phyloP scores from a whole-genome alignment of 257 asterid genomes.

The Forsythia suspensa region DNA sequence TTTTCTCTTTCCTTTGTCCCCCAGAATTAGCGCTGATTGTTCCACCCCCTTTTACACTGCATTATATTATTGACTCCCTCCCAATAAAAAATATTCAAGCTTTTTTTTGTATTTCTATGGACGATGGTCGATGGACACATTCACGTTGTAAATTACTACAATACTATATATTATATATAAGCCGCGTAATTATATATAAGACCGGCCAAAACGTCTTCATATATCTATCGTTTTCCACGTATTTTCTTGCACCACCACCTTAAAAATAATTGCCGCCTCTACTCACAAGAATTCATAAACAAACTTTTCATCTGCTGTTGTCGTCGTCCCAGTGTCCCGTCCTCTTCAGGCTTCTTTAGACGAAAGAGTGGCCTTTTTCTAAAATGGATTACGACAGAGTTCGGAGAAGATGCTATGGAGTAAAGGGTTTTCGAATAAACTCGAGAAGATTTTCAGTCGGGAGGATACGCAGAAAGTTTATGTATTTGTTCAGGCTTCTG shows the following conservation, averaged over 20 bases:
- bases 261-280: constrained; percentile 11
- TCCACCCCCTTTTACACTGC: neutral
- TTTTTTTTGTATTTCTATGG: neutral
- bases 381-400: constrained; percentile 38
- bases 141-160: constrained; percentile 17
- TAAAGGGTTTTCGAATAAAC: constrained; percentile 43
- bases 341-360: neutral
- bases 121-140: constrained; percentile 11
- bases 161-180: neutral
- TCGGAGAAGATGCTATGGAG: constrained; percentile 30
- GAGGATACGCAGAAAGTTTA: constrained; percentile 34
- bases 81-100: neutral
- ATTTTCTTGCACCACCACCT: constrained; percentile 10
- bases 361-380: constrained; percentile 7
- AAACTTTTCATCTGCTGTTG: neutral
- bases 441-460: constrained; percentile 42
- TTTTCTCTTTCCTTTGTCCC: constrained; percentile 28
- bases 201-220: constrained; percentile 1
- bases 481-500: constrained; percentile 31
- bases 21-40: constrained; percentile 5
- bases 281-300: neutral
- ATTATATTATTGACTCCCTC: neutral
- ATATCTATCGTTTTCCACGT: constrained; percentile 19
- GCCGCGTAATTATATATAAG: constrained; percentile 19
- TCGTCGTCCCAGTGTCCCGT: neutral